These are phyloP conservation scores for Mrakia blollopis DNA, from an alignment of 768 basidiomycete species.

Conservation along the genomic window DNA sequence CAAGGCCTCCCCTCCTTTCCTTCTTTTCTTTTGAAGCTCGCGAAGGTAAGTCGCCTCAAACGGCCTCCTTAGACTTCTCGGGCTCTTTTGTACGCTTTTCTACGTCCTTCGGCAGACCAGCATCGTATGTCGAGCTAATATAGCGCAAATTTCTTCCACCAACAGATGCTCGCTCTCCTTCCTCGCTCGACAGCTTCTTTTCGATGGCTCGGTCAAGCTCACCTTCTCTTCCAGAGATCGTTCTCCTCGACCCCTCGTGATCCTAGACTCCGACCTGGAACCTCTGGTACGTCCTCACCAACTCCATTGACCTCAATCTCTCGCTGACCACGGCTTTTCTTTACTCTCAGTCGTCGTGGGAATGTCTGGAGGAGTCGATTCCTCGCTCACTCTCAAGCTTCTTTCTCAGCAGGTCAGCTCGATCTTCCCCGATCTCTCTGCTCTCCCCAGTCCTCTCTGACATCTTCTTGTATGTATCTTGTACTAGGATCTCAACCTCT, in stretches of 20 bases:
- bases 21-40: neutral
- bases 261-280: slow-evolving; percentile 2
- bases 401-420: slow-evolving; percentile 48
- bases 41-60: neutral
- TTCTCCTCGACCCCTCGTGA: neutral
- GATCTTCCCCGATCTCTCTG: neutral
- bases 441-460: slow-evolving; percentile 11
- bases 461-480: neutral
- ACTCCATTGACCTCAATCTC: neutral
- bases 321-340: neutral
- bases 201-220: slow-evolving; percentile 1
- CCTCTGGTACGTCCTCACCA: neutral
- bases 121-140: neutral
- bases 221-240: neutral
- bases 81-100: neutral
- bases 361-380: slow-evolving; percentile 95
- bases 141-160: too few relatives aligned
- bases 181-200: slow-evolving; percentile 5
- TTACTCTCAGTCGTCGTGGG: slow-evolving; percentile 66
- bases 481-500: slow-evolving; percentile 67
- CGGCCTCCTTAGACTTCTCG: neutral
- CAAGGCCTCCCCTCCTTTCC: neutral
- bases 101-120: neutral
- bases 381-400: slow-evolving; percentile 76
- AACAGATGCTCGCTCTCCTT: neutral